These are phyloP conservation scores for Ciborinia camelliae DNA, from an alignment of 2,329 filamentous ascomycete species.

Conservation along the genomic window DNA sequence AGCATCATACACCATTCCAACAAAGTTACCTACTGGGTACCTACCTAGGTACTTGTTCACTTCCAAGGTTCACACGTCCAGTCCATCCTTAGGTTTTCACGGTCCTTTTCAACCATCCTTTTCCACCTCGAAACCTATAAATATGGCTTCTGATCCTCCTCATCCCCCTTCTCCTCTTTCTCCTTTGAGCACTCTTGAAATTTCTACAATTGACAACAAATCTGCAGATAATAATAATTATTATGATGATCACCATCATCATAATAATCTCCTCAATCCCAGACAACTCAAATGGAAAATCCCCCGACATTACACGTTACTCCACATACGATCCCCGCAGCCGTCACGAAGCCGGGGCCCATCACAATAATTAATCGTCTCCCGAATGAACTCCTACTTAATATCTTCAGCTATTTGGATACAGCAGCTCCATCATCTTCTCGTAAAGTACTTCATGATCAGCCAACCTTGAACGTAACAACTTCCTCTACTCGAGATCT, in stretches of 20 bases:
- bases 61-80: background rate
- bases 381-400: conserved; percentile 58
- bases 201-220: background rate
- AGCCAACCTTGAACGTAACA: conserved; percentile 46
- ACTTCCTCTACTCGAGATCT: conserved; percentile 42
- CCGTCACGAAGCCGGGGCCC: background rate
- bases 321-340: background rate
- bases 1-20: too few species aligned
- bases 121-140: background rate
- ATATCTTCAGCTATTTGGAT: conserved; percentile 56
- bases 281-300: background rate
- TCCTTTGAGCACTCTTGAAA: background rate
- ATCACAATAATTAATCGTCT: conserved; percentile 40
- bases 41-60: too few species aligned
- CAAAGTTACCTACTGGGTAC: too few species aligned
- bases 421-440: conserved; percentile 47
- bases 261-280: too few species aligned
- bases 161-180: too few species aligned
- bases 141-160: background rate
- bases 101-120: background rate
- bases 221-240: background rate
- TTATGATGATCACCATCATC: too few species aligned
- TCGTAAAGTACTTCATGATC: conserved; percentile 45
- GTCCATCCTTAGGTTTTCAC: background rate
- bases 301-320: background rate